Conservation (phyloP, 805 yeast species). For the Myxozyma udenii region DNA sequence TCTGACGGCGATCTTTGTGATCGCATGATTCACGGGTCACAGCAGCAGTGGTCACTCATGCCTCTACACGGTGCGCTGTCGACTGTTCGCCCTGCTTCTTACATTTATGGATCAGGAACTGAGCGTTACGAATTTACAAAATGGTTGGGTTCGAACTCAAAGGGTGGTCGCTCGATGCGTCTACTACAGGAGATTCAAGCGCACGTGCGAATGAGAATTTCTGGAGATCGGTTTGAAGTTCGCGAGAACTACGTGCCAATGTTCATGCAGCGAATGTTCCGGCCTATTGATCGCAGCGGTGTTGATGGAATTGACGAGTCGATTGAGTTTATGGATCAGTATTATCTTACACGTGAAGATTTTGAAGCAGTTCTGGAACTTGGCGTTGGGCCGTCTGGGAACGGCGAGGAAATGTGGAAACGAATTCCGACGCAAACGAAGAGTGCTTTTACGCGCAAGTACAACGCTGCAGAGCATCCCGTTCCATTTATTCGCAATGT, state of each 20-base stretch:
- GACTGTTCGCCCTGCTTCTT: conserved; percentile 72
- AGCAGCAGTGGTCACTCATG: conserved; percentile 53
- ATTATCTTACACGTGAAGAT: conserved; percentile 83
- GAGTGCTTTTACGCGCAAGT: conserved; percentile 79
- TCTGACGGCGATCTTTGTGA: conserved; percentile 84
- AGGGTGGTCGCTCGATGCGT: conserved; percentile 58
- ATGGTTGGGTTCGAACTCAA: conserved; percentile 24
- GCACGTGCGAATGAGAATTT: conserved; percentile 76
- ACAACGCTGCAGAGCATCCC: conserved; percentile 76
- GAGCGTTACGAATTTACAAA: conserved; percentile 73
- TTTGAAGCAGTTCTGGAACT: conserved; percentile 87
- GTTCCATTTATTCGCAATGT: conserved; percentile 64
- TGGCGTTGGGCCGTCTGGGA: conserved; percentile 56
- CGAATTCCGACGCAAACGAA: conserved; percentile 74
- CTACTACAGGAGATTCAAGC: conserved; percentile 82
- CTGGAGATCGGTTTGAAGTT: conserved; percentile 69
- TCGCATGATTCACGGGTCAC: conserved; percentile 65
- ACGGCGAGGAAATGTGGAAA: conserved; percentile 50
- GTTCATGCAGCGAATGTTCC: conserved; percentile 53
- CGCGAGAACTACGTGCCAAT: conserved; percentile 66
- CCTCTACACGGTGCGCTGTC: conserved; percentile 89
- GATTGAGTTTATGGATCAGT: conserved; percentile 73
- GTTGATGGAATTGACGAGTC: conserved; percentile 64
- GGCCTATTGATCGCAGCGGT: conserved; percentile 57
- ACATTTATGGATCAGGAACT: conserved; percentile 63